Base-by-base conservation (phyloP, 163 green algal genomes). In the Smithsoniella earleae region DNA sequence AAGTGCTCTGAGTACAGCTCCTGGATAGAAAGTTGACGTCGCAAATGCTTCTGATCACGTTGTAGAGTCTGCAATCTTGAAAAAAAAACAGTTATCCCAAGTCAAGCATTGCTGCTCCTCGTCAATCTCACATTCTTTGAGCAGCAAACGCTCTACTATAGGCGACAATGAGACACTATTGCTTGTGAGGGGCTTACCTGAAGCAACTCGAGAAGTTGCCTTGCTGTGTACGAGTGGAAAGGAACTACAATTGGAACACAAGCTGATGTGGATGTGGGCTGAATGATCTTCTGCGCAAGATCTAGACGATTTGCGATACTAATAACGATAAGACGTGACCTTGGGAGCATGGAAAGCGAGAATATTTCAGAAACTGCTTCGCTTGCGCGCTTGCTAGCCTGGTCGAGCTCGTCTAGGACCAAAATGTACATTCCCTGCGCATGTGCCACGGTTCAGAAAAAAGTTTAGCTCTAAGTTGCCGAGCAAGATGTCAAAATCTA, bases 1-100 rank as follows among this genome's bases (percentile, higher is more conserved):
- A 87, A 86, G 55, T 79, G 46, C 75, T 34, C 34, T n/a, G 58
- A 31, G 25, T 43, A 69, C n/a, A 45, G 58, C 4, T 30, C 58
- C 58, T 69, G 58, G 5, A 69, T 33, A 69, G 1, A 1, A 69
- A 69, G 49, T 10, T 64, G 43, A 54, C 43, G n/a, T n/a, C n/a
- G n/a, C n/a, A n/a, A n/a, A n/a, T n/a, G n/a, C n/a, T n/a, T n/a
- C n/a, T n/a, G n/a, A n/a, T n/a, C n/a, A n/a, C n/a, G n/a, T n/a
- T n/a, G n/a, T n/a, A n/a, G n/a, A n/a, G n/a, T n/a, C n/a, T n/a
- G n/a, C n/a, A n/a, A n/a, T n/a, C n/a, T n/a, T n/a, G n/a, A n/a
- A n/a, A n/a, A n/a, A n/a, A n/a, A n/a, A n/a, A n/a, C n/a, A n/a
- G n/a, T n/a, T n/a, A n/a, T n/a, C n/a, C n/a, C n/a, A n/a, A n/a